Percentiles rank a stretch among this genome's conserved stretches.
These are phyloP conservation scores for Penicillium flavigenum DNA, from an alignment of 495 filamentous ascomycete species.

Conservation along the genomic window DNA sequence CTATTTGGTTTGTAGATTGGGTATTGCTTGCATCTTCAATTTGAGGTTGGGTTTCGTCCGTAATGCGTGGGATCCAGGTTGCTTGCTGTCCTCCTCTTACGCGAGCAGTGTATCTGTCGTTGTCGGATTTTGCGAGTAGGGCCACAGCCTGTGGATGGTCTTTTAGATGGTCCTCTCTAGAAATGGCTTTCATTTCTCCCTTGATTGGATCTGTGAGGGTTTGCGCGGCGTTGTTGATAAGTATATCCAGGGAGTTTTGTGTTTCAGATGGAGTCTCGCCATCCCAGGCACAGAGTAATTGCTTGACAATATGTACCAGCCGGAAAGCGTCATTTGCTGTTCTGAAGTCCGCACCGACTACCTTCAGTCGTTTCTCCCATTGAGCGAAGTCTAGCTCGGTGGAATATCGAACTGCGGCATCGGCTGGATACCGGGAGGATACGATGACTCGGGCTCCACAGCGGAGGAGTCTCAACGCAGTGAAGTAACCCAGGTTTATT, in stretches of 20 bases:
- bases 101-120: too few relatives aligned
- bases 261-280: neutral
- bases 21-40: too few relatives aligned
- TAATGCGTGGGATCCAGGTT: too few relatives aligned
- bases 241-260: constrained; percentile 33
- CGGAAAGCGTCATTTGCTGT: constrained; percentile 45
- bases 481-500: constrained; percentile 46
- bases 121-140: too few relatives aligned
- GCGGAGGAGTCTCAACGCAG: constrained; percentile 43
- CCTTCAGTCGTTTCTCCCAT: constrained; percentile 36
- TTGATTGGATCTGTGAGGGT: constrained; percentile 46
- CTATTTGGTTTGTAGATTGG: too few relatives aligned
- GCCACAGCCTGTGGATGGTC: neutral
- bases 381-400: constrained; percentile 32
- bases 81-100: too few relatives aligned
- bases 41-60: too few relatives aligned
- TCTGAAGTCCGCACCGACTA: constrained; percentile 50
- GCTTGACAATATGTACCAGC: constrained; percentile 31
- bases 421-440: constrained; percentile 45
- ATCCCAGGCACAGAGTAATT: constrained; percentile 30
- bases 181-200: constrained; percentile 37
- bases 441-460: constrained; percentile 52
- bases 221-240: constrained; percentile 54
- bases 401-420: constrained; percentile 42
- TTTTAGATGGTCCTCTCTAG: constrained; percentile 25